These are phyloP conservation scores for Candida sp. DNA, from an alignment of 1,139 yeast genomes.

Conservation along the genomic window DNA sequence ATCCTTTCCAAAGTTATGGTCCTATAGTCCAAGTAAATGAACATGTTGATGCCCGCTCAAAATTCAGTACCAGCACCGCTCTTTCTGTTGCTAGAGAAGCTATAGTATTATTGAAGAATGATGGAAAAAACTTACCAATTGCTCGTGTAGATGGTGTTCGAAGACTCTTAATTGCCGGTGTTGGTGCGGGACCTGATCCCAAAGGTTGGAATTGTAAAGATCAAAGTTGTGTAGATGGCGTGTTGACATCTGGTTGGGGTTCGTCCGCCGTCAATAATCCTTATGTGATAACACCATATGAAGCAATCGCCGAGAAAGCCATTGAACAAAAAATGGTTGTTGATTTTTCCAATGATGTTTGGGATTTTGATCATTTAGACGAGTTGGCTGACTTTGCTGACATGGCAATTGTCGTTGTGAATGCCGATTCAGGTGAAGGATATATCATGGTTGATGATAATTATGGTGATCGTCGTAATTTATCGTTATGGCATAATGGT, in stretches of 20 bases:
- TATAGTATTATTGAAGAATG: constrained; percentile 50
- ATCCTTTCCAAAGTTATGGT: constrained; percentile 51
- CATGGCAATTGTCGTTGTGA: constrained; percentile 49
- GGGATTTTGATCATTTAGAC: constrained; percentile 41
- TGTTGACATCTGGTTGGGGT: constrained; percentile 49
- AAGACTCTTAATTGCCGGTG: constrained; percentile 43
- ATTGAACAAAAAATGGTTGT: constrained; percentile 41
- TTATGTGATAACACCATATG: constrained; percentile 53
- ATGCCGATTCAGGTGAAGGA: constrained; percentile 58
- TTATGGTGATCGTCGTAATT: constrained; percentile 57
- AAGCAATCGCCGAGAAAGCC: constrained; percentile 44
- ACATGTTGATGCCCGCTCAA: constrained; percentile 52
- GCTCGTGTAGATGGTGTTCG: constrained; percentile 37
- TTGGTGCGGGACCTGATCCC: constrained; percentile 46
- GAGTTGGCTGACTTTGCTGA: constrained; percentile 50
- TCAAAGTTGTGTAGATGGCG: constrained; percentile 46
- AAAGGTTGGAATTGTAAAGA: constrained; percentile 50
- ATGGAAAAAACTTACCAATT: constrained; percentile 49
- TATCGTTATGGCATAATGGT: constrained; percentile 59
- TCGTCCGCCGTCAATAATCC: constrained; percentile 53
- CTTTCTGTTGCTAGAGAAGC: constrained; percentile 56
- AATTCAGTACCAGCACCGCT: constrained; percentile 48
- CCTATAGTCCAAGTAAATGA: constrained; percentile 52
- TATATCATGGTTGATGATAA: constrained; percentile 55
- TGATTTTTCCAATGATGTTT: constrained; percentile 39